Base-by-base conservation (phyloP, 208 protist species). In the Leishmania tropica region DNA sequence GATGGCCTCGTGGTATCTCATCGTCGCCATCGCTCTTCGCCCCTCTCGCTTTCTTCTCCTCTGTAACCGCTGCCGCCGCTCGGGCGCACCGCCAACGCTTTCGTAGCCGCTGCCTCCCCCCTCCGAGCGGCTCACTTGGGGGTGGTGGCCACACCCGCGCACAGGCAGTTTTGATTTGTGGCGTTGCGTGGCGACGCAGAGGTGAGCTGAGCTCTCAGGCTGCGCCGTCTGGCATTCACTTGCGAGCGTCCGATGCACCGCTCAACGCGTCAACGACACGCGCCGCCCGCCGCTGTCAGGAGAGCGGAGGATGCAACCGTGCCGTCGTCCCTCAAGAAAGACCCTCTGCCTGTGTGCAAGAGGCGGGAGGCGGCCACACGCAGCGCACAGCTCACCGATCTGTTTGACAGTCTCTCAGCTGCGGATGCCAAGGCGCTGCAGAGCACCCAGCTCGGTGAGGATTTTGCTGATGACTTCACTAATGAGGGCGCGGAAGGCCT, bases 321-420 rank as follows among this genome's bases (percentile, higher is more conserved):
- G 45, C 45, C 11, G 45, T 11, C 45, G 0, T 70, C 47, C 24
- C 53, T 54, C 65, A 72, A 60, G n/a, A 13, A 56, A 21, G 75
- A 21, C 1, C 37, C 56, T 11, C 37, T 75, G 4, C 35, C 70
- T 15, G 62, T 72, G 8, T 31, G 31, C 13, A 75, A 70, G 24
- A 56, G 53, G 7, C 68, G 73, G 54, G 42, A 78, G 56, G 70
- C 76, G 7, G 76, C 76, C 1, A 40, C 68, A 1, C 81, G 81
- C 70, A 85, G 81, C 53, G 60, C 81, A 8, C 21, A 75, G 17
- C 81, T 85, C 31, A 81, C 76, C 3, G 1, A 54, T 13, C 56
- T 85, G 17, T 85, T 85, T 31, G 72, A 75, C 17, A 58, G 81
- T 1, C 76, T 81, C 67, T 35, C 81, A 40, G 24, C 70, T 19